Percentiles rank a stretch among this genome's conserved stretches.
phyloP scores from a whole-genome alignment of 257 asterid genomes.

The Echium plantagineum region DNA sequence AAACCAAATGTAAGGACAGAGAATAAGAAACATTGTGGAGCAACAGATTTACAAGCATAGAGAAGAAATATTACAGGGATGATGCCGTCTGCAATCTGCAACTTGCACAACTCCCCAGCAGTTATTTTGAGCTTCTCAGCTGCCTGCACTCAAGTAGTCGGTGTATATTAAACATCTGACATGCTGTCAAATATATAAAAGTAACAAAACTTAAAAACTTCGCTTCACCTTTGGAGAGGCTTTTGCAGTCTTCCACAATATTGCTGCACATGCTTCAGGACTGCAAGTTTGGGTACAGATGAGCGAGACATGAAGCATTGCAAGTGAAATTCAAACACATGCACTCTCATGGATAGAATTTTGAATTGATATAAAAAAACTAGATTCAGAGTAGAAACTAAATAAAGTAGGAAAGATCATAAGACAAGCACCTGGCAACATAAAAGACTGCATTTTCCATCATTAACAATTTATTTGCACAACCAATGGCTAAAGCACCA shows the following conservation, averaged over 20 bases:
- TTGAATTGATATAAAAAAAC: too few species aligned
- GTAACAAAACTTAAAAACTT: constrained; percentile 12
- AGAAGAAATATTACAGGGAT: constrained; percentile 60
- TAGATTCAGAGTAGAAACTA: too few species aligned
- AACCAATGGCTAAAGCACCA: constrained; percentile 98
- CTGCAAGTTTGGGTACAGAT: constrained; percentile 24
- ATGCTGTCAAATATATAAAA: constrained; percentile 9
- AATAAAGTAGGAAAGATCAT: background rate
- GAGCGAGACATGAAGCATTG: background rate
- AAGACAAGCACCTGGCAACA: constrained; percentile 71
- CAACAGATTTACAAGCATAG: background rate
- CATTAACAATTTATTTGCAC: constrained; percentile 89
- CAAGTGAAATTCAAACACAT: too few species aligned
- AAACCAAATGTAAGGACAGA: too few species aligned
- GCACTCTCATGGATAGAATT: too few species aligned
- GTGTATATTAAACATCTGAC: constrained; percentile 16
- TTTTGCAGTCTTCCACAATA: constrained; percentile 76
- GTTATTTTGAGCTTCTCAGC: constrained; percentile 91
- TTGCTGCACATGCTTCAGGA: constrained; percentile 99
- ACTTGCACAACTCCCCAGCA: constrained; percentile 55
- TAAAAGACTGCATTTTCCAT: constrained; percentile 97
- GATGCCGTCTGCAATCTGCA: constrained; percentile 58
- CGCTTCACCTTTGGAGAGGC: constrained; percentile 68
- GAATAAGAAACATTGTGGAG: too few species aligned
- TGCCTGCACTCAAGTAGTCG: constrained; percentile 53